Conservation (phyloP, 2,329 filamentous ascomycete genomes). For the Alternaria arbusti region DNA sequence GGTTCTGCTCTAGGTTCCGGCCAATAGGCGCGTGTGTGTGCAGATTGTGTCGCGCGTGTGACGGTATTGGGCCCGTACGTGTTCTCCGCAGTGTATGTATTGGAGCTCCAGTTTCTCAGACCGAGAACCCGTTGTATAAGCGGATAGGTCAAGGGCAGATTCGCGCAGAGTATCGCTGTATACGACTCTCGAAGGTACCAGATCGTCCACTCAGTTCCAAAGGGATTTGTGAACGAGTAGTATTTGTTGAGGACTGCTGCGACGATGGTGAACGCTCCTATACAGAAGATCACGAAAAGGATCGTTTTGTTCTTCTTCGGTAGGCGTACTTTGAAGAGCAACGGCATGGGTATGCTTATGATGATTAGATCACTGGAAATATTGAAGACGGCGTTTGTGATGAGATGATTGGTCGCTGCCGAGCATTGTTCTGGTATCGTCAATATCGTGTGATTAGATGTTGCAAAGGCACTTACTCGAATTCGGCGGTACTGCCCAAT, state of each 20-base stretch:
- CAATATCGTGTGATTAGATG: background rate
- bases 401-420: conserved; percentile 50
- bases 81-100: conserved; percentile 20
- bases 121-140: conserved; percentile 59
- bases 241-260: conserved; percentile 67
- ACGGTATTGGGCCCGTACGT: conserved; percentile 1
- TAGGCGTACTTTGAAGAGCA: conserved; percentile 53
- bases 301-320: conserved; percentile 59
- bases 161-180: conserved; percentile 66
- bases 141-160: conserved; percentile 66
- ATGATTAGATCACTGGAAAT: conserved; percentile 56
- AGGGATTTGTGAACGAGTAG: conserved; percentile 65
- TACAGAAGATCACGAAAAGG: conserved; percentile 61
- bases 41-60: conserved; percentile 3
- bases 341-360: conserved; percentile 55
- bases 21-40: conserved; percentile 15
- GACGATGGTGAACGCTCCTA: conserved; percentile 61
- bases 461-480: conserved; percentile 26
- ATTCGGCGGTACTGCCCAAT: conserved; percentile 58
- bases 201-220: conserved; percentile 62
- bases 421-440: conserved; percentile 48
- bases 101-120: conserved; percentile 39
- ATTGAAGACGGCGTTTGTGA: conserved; percentile 52
- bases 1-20: conserved; percentile 16
- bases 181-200: conserved; percentile 67